Conservation (phyloP, 306 rosid genomes). For the Lathyrus aphaca region DNA sequence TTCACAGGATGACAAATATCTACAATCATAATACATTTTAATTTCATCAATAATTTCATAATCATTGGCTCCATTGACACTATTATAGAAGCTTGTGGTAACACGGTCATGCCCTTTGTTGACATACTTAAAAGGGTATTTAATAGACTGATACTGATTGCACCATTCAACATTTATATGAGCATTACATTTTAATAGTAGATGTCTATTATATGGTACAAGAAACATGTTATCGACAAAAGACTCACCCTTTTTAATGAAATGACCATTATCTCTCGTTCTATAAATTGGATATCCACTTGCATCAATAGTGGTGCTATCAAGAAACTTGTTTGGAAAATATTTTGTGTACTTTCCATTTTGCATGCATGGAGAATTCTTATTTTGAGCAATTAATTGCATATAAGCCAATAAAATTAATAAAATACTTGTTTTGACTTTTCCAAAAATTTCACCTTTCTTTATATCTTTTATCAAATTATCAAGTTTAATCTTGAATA, state of each 20-base stretch:
- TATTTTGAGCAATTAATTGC: not conserved
- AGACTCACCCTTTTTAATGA: not conserved
- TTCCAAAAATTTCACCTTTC: too few relatives aligned
- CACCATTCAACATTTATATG: constrained; percentile 1
- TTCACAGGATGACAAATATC: not conserved
- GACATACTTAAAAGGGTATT: not conserved
- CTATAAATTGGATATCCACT: not conserved
- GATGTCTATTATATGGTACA: not conserved
- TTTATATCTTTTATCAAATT: too few relatives aligned
- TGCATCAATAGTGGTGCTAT: not conserved
- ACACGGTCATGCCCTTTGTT: not conserved
- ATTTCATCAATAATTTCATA: not conserved
- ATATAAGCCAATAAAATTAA: not conserved
- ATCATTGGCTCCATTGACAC: not conserved
- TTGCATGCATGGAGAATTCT: not conserved
- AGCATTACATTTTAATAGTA: not conserved
- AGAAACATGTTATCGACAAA: not conserved
- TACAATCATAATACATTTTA: not conserved
- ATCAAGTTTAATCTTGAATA: too few relatives aligned
- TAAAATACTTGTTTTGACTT: not conserved
- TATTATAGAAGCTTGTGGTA: not conserved
- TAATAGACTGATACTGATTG: not conserved
- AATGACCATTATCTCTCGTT: not conserved
- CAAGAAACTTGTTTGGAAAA: not conserved
- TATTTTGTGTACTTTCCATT: not conserved